phyloP scores from a whole-genome alignment of 371 early-diverging fungal genomes.

The Haplosporangium sp. region DNA sequence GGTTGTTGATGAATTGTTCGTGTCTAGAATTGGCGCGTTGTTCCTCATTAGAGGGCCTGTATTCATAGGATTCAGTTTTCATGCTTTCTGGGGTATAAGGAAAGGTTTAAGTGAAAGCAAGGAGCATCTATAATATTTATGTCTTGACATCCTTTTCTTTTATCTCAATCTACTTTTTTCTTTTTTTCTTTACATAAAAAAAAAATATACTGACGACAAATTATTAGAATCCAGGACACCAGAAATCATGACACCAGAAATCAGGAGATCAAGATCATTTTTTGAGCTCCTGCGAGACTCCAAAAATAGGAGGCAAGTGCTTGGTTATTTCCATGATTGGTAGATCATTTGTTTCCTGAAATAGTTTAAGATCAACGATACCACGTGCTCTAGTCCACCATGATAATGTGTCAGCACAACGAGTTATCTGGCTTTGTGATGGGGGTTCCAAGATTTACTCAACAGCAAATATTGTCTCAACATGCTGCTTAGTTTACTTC shows the following conservation, averaged over 20 bases:
- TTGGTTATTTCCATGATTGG: background rate
- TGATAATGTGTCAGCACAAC: background rate
- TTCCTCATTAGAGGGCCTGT: background rate
- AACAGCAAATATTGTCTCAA: too few species aligned
- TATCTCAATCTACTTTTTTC: background rate
- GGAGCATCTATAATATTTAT: too few species aligned
- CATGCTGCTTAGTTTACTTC: too few species aligned
- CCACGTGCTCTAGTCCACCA: too few species aligned
- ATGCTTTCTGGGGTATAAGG: background rate
- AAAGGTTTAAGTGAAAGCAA: background rate
- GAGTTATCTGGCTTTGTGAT: too few species aligned
- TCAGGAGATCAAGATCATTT: too few species aligned
- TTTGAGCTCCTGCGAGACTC: background rate
- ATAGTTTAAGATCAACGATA: too few species aligned
- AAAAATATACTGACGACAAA: background rate
- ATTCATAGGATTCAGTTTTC: background rate
- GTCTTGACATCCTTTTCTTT: background rate
- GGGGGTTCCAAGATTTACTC: too few species aligned
- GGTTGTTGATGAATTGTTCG: background rate
- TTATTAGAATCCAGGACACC: background rate
- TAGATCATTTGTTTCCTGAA: background rate
- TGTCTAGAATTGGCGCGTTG: background rate
- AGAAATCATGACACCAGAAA: background rate
- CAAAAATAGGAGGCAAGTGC: background rate
- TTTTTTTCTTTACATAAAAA: background rate